Evolutionary conservation across 257 asterid species (phyloP).

Genomic region (Haberlea rhodopensis): DNA sequence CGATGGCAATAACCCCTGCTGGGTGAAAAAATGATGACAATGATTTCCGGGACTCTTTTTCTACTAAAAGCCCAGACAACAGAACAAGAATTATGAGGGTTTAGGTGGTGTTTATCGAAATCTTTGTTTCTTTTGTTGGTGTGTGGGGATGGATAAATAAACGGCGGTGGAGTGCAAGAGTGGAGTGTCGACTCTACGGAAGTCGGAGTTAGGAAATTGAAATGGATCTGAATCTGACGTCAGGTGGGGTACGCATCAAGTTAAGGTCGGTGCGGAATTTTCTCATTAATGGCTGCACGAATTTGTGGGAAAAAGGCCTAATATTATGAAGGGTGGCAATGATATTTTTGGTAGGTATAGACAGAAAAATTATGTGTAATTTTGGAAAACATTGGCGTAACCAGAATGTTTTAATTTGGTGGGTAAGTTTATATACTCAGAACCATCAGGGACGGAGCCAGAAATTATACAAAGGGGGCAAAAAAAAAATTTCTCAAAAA

Average conservation of each 20-base stretch:
- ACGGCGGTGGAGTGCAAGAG: neutral
- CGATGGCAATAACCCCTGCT: neutral
- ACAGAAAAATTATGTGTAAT: too few species aligned
- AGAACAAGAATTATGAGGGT: conserved; percentile 3
- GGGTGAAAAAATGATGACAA: neutral
- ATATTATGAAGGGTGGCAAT: neutral
- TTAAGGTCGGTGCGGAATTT: too few species aligned
- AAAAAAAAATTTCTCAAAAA: too few species aligned
- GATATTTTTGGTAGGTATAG: too few species aligned
- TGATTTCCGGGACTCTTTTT: conserved; percentile 9
- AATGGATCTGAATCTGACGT: conserved; percentile 16
- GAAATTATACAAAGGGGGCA: too few species aligned
- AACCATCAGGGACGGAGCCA: too few species aligned
- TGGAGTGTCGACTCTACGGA: conserved; percentile 26
- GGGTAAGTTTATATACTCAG: too few species aligned
- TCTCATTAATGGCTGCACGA: too few species aligned
- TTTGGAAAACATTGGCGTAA: too few species aligned
- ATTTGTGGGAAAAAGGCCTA: too few species aligned
- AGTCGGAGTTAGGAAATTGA: conserved; percentile 22
- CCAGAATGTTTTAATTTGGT: too few species aligned
- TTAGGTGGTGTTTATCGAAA: neutral
- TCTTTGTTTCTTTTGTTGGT: conserved; percentile 17
- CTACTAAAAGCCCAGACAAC: conserved; percentile 18
- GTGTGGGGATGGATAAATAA: conserved; percentile 8
- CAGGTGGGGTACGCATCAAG: neutral